Conservation (phyloP, 2,329 filamentous ascomycete species). For the Fusarium citri region DNA sequence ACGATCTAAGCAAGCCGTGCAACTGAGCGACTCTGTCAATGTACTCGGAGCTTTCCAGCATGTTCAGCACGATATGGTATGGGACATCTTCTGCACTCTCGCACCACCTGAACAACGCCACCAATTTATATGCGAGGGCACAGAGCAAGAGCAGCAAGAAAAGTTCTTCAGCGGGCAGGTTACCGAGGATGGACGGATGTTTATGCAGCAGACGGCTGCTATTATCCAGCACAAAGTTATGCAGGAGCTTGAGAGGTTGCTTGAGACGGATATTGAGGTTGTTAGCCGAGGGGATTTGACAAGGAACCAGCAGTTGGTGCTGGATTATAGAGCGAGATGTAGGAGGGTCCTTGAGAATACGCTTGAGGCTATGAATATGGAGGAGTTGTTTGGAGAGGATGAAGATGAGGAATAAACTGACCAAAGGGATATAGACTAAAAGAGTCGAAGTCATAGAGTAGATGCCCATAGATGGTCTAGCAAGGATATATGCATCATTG, state of each 20-base stretch:
- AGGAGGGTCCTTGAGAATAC: conserved; percentile 60
- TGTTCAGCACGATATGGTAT: conserved; percentile 65
- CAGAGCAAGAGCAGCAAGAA: conserved; percentile 45
- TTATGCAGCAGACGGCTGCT: conserved; percentile 52
- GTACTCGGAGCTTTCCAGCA: conserved; percentile 59
- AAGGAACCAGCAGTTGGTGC: conserved; percentile 60
- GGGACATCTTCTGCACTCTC: conserved; percentile 59
- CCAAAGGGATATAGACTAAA: conserved; percentile 51
- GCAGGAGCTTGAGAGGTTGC: conserved; percentile 58
- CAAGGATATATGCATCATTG: background rate
- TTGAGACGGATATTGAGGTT: conserved; percentile 59
- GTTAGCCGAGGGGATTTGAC: conserved; percentile 57
- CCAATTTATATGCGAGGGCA: conserved; percentile 46
- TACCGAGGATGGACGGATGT: conserved; percentile 41
- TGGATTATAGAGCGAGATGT: conserved; percentile 63
- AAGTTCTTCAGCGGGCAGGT: conserved; percentile 50
- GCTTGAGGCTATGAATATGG: conserved; percentile 54
- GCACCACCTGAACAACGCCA: conserved; percentile 50
- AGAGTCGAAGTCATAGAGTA: conserved; percentile 50
- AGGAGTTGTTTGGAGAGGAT: conserved; percentile 46
- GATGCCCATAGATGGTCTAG: background rate
- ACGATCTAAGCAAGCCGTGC: conserved; percentile 53
- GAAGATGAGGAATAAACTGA: conserved; percentile 24
- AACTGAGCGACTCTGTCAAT: conserved; percentile 43
- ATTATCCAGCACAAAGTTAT: conserved; percentile 59